A percentile compares a stretch with the other conserved stretches of the same genome.
These are phyloP conservation scores for Bretschneidera sinensis DNA, from an alignment of 345 rosid genomes.

Conservation along the genomic window DNA sequence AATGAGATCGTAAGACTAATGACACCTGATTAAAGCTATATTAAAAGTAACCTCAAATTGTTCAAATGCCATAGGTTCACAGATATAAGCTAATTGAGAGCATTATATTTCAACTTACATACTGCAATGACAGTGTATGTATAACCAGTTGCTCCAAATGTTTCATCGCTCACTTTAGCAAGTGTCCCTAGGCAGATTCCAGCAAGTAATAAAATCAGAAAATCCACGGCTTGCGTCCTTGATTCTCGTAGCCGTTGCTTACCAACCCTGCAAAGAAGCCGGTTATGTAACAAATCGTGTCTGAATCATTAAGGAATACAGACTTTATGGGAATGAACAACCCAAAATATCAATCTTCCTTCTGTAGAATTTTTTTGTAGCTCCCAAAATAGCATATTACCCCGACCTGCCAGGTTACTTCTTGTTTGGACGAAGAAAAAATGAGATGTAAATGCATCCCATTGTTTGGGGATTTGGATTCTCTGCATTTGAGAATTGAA, in stretches of 20 bases:
- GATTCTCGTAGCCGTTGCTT: constrained; percentile 95
- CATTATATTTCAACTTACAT: constrained; percentile 54
- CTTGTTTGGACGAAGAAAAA: too few species aligned
- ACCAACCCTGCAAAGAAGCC: constrained; percentile 51
- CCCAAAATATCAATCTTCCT: background rate
- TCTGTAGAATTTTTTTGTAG: too few species aligned
- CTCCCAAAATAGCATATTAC: too few species aligned
- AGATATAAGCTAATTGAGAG: too few species aligned
- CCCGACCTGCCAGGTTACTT: too few species aligned
- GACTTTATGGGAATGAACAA: background rate
- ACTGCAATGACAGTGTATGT: constrained; percentile 93
- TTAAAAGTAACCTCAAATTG: too few species aligned
- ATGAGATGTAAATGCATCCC: too few species aligned
- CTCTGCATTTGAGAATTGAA: too few species aligned
- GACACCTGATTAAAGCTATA: too few species aligned
- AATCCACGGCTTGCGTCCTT: constrained; percentile 88
- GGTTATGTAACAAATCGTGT: background rate
- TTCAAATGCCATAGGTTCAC: too few species aligned
- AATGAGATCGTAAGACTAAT: too few species aligned
- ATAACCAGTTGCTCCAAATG: constrained; percentile 85
- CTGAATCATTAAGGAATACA: background rate
- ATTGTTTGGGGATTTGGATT: too few species aligned
- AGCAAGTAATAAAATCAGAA: constrained; percentile 74
- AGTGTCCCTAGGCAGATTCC: constrained; percentile 98
- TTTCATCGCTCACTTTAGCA: constrained; percentile 97